Evolutionary conservation across 495 filamentous ascomycete species (phyloP), one percentile per base, ranked within the genome.

Genomic region (Delitschia confertaspora): DNA sequence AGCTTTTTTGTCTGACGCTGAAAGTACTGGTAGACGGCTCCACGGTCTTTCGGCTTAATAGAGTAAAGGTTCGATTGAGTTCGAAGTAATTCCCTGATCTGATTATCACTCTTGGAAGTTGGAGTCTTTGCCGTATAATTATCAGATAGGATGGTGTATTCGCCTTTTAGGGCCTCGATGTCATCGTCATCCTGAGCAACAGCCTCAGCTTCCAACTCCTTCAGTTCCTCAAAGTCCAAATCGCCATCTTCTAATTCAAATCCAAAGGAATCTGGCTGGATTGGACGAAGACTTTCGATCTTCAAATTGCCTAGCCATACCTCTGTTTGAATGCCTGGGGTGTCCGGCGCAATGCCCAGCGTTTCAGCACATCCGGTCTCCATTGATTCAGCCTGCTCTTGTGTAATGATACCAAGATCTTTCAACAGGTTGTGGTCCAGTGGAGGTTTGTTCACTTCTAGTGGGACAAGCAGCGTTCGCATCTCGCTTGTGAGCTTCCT

Each of bases 201-300:
- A 36, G 58, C 68, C 42, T 85, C 80, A 0, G 72, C 74, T 49
- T 86, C 82, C 4, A 82, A 54, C 36, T 83, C 79, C 47, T 72
- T 69, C 0, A 83, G 58, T 45, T 76, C 68, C 55, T 85, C 82
- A 30, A 71, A 73, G 23, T 82, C 80, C 4, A 79, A 63, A 35
- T 85, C 80, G 3, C 62, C 61, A 23, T 85, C 79, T 55, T 85
- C 80, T 18, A 72, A 65, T 8, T 65, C 66, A 26, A 72, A 65
- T 0, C 66, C 67, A 42, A 73, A 67, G 27, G 68, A 56, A 25
- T 74, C 66, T 3, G 58, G 49, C 16, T 54, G 38, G 23, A 69
- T 66, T 14, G 58, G 49, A 3, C 63, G 60, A 16, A 66, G 45
- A 20, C 73, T 68, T 19, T 55, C 41, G 9, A 59, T 34, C 40